A percentile compares a stretch with the other conserved stretches of the same genome.
Conservation (phyloP, 2,329 filamentous ascomycete species). For the Cytospora mali region DNA sequence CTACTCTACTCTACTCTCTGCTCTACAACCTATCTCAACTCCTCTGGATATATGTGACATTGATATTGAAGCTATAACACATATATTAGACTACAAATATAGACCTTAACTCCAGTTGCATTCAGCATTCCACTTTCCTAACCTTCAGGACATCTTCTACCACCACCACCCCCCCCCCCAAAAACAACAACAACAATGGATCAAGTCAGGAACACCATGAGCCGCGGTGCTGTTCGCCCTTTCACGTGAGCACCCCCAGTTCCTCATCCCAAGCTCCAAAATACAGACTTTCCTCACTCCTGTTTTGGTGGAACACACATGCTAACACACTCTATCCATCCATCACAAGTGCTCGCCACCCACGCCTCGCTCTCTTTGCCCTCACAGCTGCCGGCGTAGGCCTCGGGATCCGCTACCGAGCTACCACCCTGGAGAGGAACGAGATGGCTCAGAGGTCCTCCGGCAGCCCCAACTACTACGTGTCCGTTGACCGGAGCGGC, state of each 20-base stretch:
- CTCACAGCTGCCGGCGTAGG: conserved; percentile 36
- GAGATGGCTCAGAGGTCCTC: conserved; percentile 46
- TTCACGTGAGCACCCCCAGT: conserved; percentile 26
- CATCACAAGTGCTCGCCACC: conserved; percentile 40
- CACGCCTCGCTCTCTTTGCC: conserved; percentile 41
- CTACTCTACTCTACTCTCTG: background rate
- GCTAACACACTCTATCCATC: background rate
- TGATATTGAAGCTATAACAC: background rate
- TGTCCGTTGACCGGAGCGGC: conserved; percentile 56
- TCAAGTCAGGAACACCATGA: conserved; percentile 23
- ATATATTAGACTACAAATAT: background rate
- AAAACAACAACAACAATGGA: conserved; percentile 20
- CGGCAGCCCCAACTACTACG: conserved; percentile 46
- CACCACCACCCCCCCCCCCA: background rate
- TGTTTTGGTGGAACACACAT: background rate
- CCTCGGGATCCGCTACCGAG: conserved; percentile 40
- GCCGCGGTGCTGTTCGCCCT: conserved; percentile 24
- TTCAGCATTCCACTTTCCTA: background rate
- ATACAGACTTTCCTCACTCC: no score
- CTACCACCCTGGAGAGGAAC: conserved; percentile 43
- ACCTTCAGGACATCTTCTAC: background rate
- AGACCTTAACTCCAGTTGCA: background rate
- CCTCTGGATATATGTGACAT: background rate
- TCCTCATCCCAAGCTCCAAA: no score
- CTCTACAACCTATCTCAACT: background rate